Percentiles rank a stretch among this genome's conserved stretches.
phyloP scores from a whole-genome alignment of 2,329 filamentous ascomycete species.

The Dendrostoma leiphaemia region DNA sequence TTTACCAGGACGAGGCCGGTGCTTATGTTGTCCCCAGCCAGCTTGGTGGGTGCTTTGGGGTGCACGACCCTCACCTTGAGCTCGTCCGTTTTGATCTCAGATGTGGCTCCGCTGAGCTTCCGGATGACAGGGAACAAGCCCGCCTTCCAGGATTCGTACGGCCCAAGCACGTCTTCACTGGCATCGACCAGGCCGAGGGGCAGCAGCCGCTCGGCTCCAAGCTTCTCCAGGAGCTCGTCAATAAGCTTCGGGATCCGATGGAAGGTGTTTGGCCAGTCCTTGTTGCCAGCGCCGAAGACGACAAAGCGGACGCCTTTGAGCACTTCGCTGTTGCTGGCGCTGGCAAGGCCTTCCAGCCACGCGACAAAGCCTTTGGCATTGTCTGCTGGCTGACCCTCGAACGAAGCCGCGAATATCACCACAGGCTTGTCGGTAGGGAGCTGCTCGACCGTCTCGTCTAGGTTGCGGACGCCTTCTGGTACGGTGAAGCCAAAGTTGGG shows the following conservation, averaged over 20 bases:
- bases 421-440: conserved; percentile 47
- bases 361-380: conserved; percentile 54
- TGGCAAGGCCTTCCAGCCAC: conserved; percentile 47
- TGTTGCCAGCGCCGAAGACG: conserved; percentile 54
- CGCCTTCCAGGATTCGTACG: conserved; percentile 50
- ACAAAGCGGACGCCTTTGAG: conserved; percentile 49
- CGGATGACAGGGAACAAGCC: conserved; percentile 30
- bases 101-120: conserved; percentile 15
- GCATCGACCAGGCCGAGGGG: conserved; percentile 46
- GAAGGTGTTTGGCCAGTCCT: conserved; percentile 42
- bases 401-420: conserved; percentile 53
- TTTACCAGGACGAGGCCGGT: conserved; percentile 15
- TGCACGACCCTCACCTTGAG: conserved; percentile 18
- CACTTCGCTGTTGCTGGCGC: conserved; percentile 27
- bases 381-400: conserved; percentile 57
- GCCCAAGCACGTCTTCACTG: conserved; percentile 47
- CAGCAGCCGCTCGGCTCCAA: conserved; percentile 43
- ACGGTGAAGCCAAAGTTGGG: conserved; percentile 43
- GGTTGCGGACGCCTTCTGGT: conserved; percentile 36
- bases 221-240: conserved; percentile 39
- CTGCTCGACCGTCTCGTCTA: conserved; percentile 50
- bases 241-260: conserved; percentile 49
- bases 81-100: conserved; percentile 16
- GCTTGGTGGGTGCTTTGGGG: conserved; percentile 17
- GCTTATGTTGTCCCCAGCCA: conserved; percentile 17